Conservation (phyloP, 495 filamentous ascomycete genomes). For the Lasiosphaeria miniovina region DNA sequence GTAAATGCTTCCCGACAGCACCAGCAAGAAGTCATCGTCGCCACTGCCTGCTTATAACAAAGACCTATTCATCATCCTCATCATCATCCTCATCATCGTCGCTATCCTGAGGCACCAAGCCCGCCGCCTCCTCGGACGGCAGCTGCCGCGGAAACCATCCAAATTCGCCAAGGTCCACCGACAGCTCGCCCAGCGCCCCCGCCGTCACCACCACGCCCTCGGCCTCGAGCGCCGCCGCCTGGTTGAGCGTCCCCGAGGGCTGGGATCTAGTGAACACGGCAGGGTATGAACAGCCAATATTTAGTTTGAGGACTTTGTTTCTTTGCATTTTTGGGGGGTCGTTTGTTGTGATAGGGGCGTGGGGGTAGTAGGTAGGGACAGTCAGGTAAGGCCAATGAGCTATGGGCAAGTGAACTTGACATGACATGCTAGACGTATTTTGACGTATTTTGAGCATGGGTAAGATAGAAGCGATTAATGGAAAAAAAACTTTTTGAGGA, state of each 20-base stretch:
- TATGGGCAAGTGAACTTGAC: neutral
- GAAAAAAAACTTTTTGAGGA: too few species aligned
- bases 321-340: neutral
- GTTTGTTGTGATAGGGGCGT: neutral
- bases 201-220: constrained; percentile 69
- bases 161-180: constrained; percentile 62
- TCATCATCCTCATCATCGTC: constrained; percentile 18
- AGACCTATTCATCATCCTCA: constrained; percentile 2
- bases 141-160: constrained; percentile 73
- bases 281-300: neutral
- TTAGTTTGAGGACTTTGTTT: neutral
- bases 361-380: neutral
- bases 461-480: constrained; percentile 9
- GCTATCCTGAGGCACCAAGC: constrained; percentile 12
- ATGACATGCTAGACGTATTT: neutral
- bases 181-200: constrained; percentile 65
- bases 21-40: too few species aligned
- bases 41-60: neutral
- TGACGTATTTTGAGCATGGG: constrained; percentile 1
- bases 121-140: constrained; percentile 47
- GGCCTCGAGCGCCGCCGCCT: constrained; percentile 60
- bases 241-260: constrained; percentile 63
- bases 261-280: constrained; percentile 18
- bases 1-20: too few species aligned
- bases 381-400: too few species aligned